Evolutionary conservation across 805 yeast species (phyloP).

Genomic region (Cyberlindnera nakhonratchasimensis): DNA sequence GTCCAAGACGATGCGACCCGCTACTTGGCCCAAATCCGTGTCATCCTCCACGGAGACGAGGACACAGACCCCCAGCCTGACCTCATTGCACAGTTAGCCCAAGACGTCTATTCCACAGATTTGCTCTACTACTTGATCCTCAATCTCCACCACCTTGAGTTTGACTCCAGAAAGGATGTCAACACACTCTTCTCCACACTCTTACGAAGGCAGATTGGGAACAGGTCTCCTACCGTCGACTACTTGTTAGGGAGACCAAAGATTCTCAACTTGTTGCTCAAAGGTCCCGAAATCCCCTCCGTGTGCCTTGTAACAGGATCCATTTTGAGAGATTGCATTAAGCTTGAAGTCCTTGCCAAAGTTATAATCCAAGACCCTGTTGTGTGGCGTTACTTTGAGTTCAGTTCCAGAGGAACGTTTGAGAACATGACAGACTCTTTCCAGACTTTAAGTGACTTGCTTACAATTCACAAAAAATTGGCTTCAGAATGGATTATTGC

Average conservation of each 20-base stretch:
- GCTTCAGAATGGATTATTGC: conserved; percentile 64
- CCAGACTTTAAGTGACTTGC: conserved; percentile 65
- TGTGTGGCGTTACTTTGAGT: conserved; percentile 82
- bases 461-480: conserved; percentile 64
- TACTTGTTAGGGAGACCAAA: conserved; percentile 67
- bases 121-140: conserved; percentile 57
- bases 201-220: conserved; percentile 73
- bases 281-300: conserved; percentile 72
- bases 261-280: conserved; percentile 57
- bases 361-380: conserved; percentile 54
- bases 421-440: conserved; percentile 91
- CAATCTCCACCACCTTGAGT: conserved; percentile 67
- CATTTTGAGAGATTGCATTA: conserved; percentile 81
- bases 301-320: conserved; percentile 70
- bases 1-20: conserved; percentile 73
- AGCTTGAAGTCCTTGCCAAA: conserved; percentile 65
- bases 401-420: conserved; percentile 71
- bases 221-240: conserved; percentile 82
- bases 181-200: conserved; percentile 68
- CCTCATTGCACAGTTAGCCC: conserved; percentile 63
- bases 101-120: conserved; percentile 73
- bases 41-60: conserved; percentile 67
- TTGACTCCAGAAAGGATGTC: conserved; percentile 87
- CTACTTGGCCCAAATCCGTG: conserved; percentile 58
- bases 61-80: conserved; percentile 52